Conservation (phyloP, 768 basidiomycete genomes). For the Trametes meyenii region DNA sequence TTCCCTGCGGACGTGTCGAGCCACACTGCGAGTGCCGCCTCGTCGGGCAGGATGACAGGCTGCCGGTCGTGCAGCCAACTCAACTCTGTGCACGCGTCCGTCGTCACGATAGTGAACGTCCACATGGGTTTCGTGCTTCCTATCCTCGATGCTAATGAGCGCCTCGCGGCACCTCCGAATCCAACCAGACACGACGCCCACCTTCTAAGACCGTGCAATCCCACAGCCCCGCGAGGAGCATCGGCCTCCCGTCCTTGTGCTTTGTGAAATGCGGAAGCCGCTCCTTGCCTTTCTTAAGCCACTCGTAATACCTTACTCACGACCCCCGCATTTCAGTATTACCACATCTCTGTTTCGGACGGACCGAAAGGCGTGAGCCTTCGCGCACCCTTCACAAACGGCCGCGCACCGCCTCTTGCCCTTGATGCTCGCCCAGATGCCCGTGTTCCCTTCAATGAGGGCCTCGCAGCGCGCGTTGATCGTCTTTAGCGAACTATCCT, state of each 20-base stretch:
- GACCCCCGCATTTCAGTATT: too few species aligned
- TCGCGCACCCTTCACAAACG: constrained; percentile 69
- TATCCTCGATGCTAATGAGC: constrained; percentile 28
- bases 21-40: constrained; percentile 70
- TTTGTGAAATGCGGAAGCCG: constrained; percentile 84
- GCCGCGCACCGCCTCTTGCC: constrained; percentile 86
- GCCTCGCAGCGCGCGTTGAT: constrained; percentile 91
- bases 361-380: too few species aligned
- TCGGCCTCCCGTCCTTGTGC: constrained; percentile 59
- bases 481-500: constrained; percentile 74
- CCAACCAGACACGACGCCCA: constrained; percentile 25
- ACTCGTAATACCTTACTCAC: constrained; percentile 82
- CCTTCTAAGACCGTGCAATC: constrained; percentile 73
- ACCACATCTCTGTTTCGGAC: background rate
- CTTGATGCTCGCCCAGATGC: constrained; percentile 87
- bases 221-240: constrained; percentile 90
- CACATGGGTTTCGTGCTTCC: constrained; percentile 61
- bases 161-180: too few species aligned
- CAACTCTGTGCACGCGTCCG: constrained; percentile 66
- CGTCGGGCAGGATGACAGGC: constrained; percentile 73
- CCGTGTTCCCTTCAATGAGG: constrained; percentile 64
- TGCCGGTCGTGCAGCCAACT: constrained; percentile 92
- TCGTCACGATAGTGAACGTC: constrained; percentile 92
- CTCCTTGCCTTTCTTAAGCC: constrained; percentile 82
- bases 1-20: constrained; percentile 70